These are phyloP conservation scores for Fusarium xyrophilum DNA, from an alignment of 2,329 filamentous ascomycete genomes.

Conservation along the genomic window DNA sequence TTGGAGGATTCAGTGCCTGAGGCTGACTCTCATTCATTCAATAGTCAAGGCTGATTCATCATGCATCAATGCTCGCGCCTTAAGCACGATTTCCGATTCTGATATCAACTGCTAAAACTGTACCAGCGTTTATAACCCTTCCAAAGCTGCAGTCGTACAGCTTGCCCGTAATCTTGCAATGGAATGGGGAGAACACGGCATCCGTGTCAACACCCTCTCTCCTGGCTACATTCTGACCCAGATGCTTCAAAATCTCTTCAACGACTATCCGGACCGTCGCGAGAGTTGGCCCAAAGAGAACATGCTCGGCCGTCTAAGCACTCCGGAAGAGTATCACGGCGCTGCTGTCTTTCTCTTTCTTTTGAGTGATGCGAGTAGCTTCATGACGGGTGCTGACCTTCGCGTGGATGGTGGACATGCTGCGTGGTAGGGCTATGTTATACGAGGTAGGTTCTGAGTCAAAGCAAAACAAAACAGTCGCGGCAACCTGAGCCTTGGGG, in stretches of 20 bases:
- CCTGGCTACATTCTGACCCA: constrained; percentile 82
- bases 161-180: constrained; percentile 72
- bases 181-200: constrained; percentile 76
- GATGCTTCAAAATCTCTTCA: constrained; percentile 84
- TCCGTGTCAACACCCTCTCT: constrained; percentile 82
- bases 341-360: constrained; percentile 78
- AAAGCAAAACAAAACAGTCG: background rate
- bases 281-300: constrained; percentile 81
- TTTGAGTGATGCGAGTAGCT: constrained; percentile 72
- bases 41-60: background rate
- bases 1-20: background rate
- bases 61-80: constrained; percentile 57
- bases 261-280: constrained; percentile 72
- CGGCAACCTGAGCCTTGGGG: background rate
- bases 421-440: constrained; percentile 57
- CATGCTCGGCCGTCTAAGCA: constrained; percentile 76
- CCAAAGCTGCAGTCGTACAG: constrained; percentile 77
- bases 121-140: constrained; percentile 73
- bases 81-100: constrained; percentile 49
- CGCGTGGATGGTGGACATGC: constrained; percentile 75
- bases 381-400: constrained; percentile 78
- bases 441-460: background rate
- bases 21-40: background rate
- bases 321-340: constrained; percentile 73
- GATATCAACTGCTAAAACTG: background rate